A percentile compares a stretch with the other conserved stretches of the same genome.
Conservation (phyloP, 2,329 filamentous ascomycete genomes). For the Calonectria fujianensis region DNA sequence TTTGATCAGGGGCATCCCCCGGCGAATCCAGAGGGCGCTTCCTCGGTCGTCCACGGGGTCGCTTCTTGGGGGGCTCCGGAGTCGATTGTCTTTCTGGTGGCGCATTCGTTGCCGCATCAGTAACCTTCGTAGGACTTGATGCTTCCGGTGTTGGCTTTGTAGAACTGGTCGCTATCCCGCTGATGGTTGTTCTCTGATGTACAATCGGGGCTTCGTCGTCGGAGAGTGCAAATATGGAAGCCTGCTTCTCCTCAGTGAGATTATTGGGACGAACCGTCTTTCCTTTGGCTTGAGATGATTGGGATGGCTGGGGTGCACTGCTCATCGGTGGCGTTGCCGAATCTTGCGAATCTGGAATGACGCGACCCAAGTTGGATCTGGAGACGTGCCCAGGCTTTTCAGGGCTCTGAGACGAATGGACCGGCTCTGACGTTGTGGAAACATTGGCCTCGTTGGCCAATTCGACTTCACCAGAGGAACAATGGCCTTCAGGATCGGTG, state of each 20-base stretch:
- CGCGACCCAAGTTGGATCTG: conserved; percentile 25
- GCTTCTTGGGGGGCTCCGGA: conserved; percentile 19
- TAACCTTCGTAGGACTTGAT: background rate
- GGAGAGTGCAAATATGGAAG: conserved; percentile 55
- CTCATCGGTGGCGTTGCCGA: conserved; percentile 48
- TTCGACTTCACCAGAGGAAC: conserved; percentile 31
- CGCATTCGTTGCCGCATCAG: background rate
- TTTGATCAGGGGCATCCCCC: background rate
- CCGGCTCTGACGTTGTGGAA: conserved; percentile 6
- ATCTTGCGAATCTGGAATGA: conserved; percentile 58
- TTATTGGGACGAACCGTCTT: background rate
- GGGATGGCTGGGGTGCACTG: conserved; percentile 44
- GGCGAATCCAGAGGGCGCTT: conserved; percentile 29
- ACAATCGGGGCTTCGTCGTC: conserved; percentile 61
- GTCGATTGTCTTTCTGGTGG: background rate
- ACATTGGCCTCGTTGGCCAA: background rate
- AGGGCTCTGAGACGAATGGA: background rate
- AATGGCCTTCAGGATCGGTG: conserved; percentile 25
- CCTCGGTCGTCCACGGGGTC: conserved; percentile 36
- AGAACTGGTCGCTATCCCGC: conserved; percentile 16
- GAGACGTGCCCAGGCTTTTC: background rate
- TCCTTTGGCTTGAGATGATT: conserved; percentile 27
- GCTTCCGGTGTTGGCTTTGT: background rate
- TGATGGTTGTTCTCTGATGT: conserved; percentile 40
- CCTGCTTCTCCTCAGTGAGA: background rate